These are phyloP conservation scores for Phytomonas francai DNA, from an alignment of 208 protist species.

Conservation along the genomic window DNA sequence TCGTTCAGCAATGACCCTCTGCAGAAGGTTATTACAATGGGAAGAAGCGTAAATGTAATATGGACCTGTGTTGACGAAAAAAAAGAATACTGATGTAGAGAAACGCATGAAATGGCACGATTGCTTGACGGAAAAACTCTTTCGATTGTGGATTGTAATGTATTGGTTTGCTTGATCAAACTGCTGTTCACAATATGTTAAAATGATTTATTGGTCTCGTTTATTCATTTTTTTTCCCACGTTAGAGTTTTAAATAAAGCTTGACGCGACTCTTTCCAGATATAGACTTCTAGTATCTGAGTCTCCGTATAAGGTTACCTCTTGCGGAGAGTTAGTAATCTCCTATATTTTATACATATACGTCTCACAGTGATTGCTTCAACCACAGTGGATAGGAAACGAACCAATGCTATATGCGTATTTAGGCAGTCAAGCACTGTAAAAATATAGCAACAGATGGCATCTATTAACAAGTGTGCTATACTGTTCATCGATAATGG, in stretches of 20 bases:
- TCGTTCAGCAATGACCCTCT: not conserved
- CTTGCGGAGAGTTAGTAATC: not conserved
- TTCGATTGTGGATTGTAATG: not conserved
- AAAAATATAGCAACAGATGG: slow-evolving; percentile 10
- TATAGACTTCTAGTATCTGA: not conserved
- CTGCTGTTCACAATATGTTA: not conserved
- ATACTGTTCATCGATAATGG: slow-evolving; percentile 78
- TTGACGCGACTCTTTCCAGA: not conserved
- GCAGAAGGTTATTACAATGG: not conserved
- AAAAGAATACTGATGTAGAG: slow-evolving; percentile 2
- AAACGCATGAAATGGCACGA: slow-evolving; percentile 3
- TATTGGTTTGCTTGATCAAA: not conserved
- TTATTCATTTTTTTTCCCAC: slow-evolving; percentile 12
- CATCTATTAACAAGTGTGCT: slow-evolving; percentile 12
- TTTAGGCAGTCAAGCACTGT: not conserved
- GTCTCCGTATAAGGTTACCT: not conserved
- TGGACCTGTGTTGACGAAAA: not conserved
- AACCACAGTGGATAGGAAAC: not conserved
- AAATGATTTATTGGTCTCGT: not conserved
- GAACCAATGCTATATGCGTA: not conserved
- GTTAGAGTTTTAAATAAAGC: slow-evolving; percentile 1
- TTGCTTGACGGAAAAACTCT: not conserved
- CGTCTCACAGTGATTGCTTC: not conserved
- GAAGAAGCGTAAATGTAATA: not conserved
- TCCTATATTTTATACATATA: not conserved